Evolutionary conservation across 306 rosid species (phyloP).

Genomic region (Macrotyloma uniflorum): DNA sequence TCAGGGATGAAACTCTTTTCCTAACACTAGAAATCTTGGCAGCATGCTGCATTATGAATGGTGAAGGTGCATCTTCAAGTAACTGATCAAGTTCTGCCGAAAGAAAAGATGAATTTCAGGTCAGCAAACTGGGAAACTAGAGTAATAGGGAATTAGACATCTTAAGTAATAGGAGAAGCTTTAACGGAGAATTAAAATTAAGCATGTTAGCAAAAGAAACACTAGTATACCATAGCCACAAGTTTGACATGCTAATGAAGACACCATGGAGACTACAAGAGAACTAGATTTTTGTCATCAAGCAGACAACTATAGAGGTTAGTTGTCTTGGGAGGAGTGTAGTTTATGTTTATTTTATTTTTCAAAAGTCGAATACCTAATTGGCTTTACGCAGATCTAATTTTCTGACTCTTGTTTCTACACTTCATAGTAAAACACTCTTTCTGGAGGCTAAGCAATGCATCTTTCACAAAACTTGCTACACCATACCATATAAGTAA

Average conservation of each 20-base stretch:
- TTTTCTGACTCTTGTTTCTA: not conserved
- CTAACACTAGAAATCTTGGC: slow-evolving; percentile 70
- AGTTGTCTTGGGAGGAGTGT: not conserved
- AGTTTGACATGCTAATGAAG: slow-evolving; percentile 29
- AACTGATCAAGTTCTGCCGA: slow-evolving; percentile 78
- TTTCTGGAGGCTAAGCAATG: slow-evolving; percentile 4
- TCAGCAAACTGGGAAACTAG: slow-evolving; percentile 30
- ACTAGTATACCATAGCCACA: slow-evolving; percentile 15
- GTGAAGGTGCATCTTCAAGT: slow-evolving; percentile 80
- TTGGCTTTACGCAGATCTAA: not conserved
- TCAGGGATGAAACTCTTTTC: slow-evolving; percentile 74
- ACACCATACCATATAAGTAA: slow-evolving; percentile 4
- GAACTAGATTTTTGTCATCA: not conserved
- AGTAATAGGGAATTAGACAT: slow-evolving; percentile 11
- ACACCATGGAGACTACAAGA: slow-evolving; percentile 11
- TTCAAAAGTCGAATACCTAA: not conserved
- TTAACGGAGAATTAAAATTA: no score
- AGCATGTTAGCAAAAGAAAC: slow-evolving; percentile 21
- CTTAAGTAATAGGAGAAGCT: slow-evolving; percentile 19
- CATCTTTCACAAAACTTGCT: slow-evolving; percentile 14
- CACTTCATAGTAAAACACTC: slow-evolving; percentile 15
- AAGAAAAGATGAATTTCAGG: slow-evolving; percentile 32
- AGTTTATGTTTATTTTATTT: not conserved
- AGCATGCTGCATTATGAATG: slow-evolving; percentile 77
- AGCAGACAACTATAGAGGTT: not conserved